phyloP scores from a whole-genome alignment of 768 basidiomycete genomes.

The Favolaschia claudopus region DNA sequence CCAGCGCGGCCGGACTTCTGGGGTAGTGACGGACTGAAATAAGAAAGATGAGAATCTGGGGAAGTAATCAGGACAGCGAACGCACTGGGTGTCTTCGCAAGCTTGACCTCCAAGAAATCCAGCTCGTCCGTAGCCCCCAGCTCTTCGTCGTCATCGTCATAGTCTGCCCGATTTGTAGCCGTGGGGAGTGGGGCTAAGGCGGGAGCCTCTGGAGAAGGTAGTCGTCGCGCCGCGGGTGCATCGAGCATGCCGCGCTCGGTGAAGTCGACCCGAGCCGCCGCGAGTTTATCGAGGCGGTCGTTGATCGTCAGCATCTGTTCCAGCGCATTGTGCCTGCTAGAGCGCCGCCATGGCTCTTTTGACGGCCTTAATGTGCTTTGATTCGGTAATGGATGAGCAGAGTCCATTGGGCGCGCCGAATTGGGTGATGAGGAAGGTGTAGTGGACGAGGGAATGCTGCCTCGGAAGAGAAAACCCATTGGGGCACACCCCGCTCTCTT shows the following conservation, averaged over 20 bases:
- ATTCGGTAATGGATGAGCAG: slow-evolving; percentile 44
- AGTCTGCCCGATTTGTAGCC: neutral
- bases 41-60: neutral
- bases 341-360: slow-evolving; percentile 40
- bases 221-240: slow-evolving; percentile 2
- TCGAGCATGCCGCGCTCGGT: slow-evolving; percentile 30
- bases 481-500: slow-evolving; percentile 11
- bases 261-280: slow-evolving; percentile 26
- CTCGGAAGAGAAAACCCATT: slow-evolving; percentile 34
- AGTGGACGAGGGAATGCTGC: slow-evolving; percentile 44
- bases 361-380: slow-evolving; percentile 41
- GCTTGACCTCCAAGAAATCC: too few relatives aligned
- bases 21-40: slow-evolving; percentile 15
- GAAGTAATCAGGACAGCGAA: too few relatives aligned
- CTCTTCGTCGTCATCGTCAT: neutral
- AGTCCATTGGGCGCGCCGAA: slow-evolving; percentile 45
- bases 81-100: too few relatives aligned
- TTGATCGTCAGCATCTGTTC: slow-evolving; percentile 41
- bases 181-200: neutral
- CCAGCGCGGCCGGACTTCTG: slow-evolving; percentile 5
- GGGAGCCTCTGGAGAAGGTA: neutral
- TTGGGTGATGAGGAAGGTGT: slow-evolving; percentile 25
- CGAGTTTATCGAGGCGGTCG: slow-evolving; percentile 35
- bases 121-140: slow-evolving; percentile 7
- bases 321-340: slow-evolving; percentile 33